Base-by-base conservation (phyloP, 148 eudicot genomes). In the Chenopodium quinoa region DNA sequence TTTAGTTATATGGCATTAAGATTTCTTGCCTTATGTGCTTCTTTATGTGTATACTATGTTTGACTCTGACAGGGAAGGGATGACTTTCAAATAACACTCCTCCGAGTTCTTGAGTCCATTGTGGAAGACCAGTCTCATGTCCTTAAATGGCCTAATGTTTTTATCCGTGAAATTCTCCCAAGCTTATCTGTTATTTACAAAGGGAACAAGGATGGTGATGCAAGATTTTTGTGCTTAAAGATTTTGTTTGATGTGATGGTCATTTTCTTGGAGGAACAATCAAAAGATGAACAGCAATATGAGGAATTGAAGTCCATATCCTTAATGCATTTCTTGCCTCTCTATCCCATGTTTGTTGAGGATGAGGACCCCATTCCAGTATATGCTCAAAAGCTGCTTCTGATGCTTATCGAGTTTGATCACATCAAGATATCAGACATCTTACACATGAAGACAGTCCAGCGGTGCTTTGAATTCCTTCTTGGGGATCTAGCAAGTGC, bases 281-380 rank as follows among this genome's bases (percentile, higher is more conserved):
- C 86, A 56, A 85, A 85, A 81, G 88, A 86, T 47, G 76, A 82
- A 37, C 83, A 88, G 77, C 82, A 78, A 74, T 34, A 40, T 19
- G 86, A 85, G 70, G 95, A 91, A 76, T 80, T 96, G 87, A 94
- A 90, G 76, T 85, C 92, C 80, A 86, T 94, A 80, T 90, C 95
- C 48, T 88, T 85, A 81, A 58, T 72, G 48, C 84, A 90, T 80
- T 96, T 96, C 83, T 91, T 94, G 60, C 98, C 99, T 75, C 91
- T 96, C 44, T 94, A 93, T 81, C 99, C 98, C 56, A 84, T 86
- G 76, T 88, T 94, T 78, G 88, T 94, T 60, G 92, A 92, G 84
- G 99, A 96, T 75, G 99, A 96, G 82, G 99, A 96, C 82, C 99
- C 99, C 32, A 93, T 93, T 69, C 99, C 99, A 46, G 85, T 89